Evolutionary conservation across 176 grass and related monocot species (phyloP).

Genomic region (Cenchrus fungigraminus): DNA sequence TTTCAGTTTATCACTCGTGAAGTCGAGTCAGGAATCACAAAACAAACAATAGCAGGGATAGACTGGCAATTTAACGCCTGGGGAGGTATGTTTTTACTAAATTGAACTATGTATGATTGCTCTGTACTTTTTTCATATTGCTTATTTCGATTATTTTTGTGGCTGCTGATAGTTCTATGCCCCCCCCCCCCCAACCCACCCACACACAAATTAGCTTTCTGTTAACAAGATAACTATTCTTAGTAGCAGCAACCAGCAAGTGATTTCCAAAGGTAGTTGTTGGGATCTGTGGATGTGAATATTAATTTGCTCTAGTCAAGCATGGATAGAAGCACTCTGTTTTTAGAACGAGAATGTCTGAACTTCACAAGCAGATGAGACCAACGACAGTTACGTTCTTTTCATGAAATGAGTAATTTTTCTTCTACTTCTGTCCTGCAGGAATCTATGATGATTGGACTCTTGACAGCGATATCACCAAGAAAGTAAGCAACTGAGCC

Average conservation of each 20-base stretch:
- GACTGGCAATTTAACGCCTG: conserved; percentile 97
- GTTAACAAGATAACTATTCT: background rate
- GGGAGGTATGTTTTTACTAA: conserved; percentile 73
- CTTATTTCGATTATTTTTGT: background rate
- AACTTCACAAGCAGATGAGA: background rate
- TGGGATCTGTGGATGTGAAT: background rate
- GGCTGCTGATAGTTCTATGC: background rate
- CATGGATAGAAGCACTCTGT: conserved; percentile 6
- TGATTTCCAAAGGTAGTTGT: background rate
- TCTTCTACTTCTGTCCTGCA: conserved; percentile 41
- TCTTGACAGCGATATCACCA: conserved; percentile 71
- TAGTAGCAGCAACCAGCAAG: background rate
- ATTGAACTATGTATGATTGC: background rate
- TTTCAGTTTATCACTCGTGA: conserved; percentile 67
- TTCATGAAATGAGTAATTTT: background rate
- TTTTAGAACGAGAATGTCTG: background rate
- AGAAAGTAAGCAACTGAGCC: conserved; percentile 55
- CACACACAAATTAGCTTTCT: background rate
- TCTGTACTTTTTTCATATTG: background rate
- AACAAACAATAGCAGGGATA: conserved; percentile 74
- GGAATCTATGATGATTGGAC: conserved; percentile 84
- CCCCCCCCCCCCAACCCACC: too few species aligned
- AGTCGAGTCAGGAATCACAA: conserved; percentile 25
- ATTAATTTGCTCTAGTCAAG: background rate
- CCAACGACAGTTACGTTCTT: background rate